Evolutionary conservation across 441 rosid genomes (phyloP).

Genomic region (Adansonia grandidieri): DNA sequence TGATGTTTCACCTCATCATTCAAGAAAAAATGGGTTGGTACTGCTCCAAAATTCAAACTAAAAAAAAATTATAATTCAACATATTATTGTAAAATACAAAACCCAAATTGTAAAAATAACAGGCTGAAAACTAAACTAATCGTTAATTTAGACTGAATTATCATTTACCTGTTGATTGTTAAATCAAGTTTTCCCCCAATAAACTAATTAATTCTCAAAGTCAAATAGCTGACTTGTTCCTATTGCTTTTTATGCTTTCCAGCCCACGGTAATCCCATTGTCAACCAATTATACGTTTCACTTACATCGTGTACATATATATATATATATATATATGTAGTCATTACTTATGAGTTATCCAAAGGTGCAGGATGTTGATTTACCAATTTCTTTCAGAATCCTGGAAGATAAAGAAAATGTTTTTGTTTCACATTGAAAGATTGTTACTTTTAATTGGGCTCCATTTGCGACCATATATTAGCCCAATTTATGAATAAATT

Average conservation of each 20-base stretch:
- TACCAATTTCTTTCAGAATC: too few relatives aligned
- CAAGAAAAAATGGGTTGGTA: too few relatives aligned
- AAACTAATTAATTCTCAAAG: background rate
- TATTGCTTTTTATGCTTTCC: background rate
- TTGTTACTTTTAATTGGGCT: background rate
- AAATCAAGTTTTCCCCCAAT: background rate
- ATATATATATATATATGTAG: background rate
- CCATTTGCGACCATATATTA: background rate
- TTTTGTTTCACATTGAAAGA: too few relatives aligned
- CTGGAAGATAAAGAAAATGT: too few relatives aligned
- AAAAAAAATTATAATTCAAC: too few relatives aligned
- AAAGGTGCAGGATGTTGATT: too few relatives aligned
- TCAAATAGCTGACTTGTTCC: constrained; percentile 10
- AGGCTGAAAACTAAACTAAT: background rate
- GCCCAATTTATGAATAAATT: background rate
- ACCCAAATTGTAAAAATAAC: too few relatives aligned
- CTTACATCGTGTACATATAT: background rate
- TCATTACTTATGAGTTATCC: background rate
- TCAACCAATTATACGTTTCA: constrained; percentile 4
- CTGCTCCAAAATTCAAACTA: too few relatives aligned
- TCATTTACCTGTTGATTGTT: background rate
- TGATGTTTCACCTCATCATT: background rate
- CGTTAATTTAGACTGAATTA: background rate
- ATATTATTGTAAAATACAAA: too few relatives aligned
- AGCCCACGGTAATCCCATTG: background rate